Base-by-base conservation (phyloP, 192 early-diverging fungal species). In the Pilaira anomala region DNA sequence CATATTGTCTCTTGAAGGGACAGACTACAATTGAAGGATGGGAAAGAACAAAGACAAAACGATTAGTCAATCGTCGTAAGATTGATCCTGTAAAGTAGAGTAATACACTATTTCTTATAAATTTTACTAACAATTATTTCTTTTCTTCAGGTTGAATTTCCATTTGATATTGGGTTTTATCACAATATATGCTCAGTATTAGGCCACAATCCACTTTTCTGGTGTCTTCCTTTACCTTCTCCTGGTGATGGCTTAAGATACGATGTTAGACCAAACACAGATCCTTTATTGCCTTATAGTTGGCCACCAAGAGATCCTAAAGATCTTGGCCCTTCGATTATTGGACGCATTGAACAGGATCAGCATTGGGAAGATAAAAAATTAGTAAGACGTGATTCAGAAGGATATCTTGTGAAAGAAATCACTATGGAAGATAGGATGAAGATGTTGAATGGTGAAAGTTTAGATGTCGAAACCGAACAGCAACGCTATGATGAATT, bases 131-230 rank as follows among this genome's bases (percentile, higher is more conserved):
- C 40, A 60, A 40, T 29, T 19, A 13, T 19, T 41, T 52, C n/a
- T 19, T 30, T 30, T 6, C 7, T 3, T 19, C 33, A 80, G 76
- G 62, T 74, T 16, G 66, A 76, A 24, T 93, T 86, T 72, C 93
- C 95, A 3, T 97, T 93, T 72, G 86, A 95, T 67, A 60, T 94
- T 24, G 95, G 93, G 4, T 48, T 76, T 9, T 61, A 84, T 69
- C 67, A 67, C 33, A 97, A 97, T 65, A 69, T 95, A 26, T 76
- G 81, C 52, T 62, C 76, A 13, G 84, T 95, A 24, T 83, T 97
- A 49, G 95, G 90, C 14, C 60, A 62, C 3, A 74, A 65, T 56
- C 51, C 75, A 1, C 55, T 83, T 60, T 67, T 89, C 16, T 97
- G 93, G 95, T 84, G 82, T 67, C 63, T 87, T 52, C 92, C 93